Conservation (phyloP, 495 filamentous ascomycete genomes). For the Ascobolus immersus region DNA sequence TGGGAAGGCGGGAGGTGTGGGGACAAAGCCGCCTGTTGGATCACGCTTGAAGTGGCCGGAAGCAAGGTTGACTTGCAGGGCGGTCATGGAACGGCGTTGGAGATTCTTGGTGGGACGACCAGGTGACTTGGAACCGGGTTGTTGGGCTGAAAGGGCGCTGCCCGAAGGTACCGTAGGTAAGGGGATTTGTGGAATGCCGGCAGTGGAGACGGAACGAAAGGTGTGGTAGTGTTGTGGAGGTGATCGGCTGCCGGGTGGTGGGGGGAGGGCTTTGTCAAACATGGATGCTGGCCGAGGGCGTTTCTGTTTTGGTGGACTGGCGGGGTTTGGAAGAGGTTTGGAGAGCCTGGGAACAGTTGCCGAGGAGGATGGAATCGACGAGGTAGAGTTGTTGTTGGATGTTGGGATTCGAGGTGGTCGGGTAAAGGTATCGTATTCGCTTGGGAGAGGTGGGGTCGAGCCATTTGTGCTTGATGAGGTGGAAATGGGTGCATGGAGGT, state of each 20-base stretch:
- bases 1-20: too few species aligned
- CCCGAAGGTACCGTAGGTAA: background rate
- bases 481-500: conserved; percentile 2
- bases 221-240: background rate
- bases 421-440: conserved; percentile 8
- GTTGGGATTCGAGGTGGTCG: conserved; percentile 7
- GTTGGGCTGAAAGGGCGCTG: background rate
- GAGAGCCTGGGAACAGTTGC: conserved; percentile 8
- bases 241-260: background rate
- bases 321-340: conserved; percentile 5
- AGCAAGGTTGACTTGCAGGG: conserved; percentile 3
- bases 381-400: conserved; percentile 7
- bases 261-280: conserved; percentile 5
- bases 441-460: conserved; percentile 7
- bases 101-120: conserved; percentile 5
- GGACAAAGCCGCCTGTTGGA: too few species aligned
- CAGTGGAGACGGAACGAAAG: background rate
- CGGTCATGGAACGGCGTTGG: conserved; percentile 13
- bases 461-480: conserved; percentile 6
- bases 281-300: conserved; percentile 12
- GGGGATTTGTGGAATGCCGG: background rate
- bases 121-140: background rate
- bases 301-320: conserved; percentile 1
- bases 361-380: conserved; percentile 6
- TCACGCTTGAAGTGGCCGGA: too few species aligned